Percentiles rank a stretch among this genome's conserved stretches.
phyloP scores from a whole-genome alignment of 305 asterid species.

The Coffea humblotiana region DNA sequence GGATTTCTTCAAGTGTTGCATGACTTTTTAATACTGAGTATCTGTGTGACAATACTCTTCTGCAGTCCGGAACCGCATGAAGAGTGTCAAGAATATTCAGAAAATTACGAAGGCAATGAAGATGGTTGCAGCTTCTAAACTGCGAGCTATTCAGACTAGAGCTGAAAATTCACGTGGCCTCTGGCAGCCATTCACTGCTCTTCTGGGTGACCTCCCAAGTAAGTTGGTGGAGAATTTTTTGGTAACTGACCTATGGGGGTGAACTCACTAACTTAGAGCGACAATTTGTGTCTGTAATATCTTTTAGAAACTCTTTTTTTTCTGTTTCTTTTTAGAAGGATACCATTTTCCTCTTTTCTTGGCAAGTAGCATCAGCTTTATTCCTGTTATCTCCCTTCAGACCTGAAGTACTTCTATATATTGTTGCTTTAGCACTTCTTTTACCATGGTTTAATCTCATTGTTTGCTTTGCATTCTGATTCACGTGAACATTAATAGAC shows the following conservation, averaged over 20 bases:
- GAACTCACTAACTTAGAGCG: neutral
- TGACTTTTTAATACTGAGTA: constrained; percentile 16
- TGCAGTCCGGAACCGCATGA: constrained; percentile 84
- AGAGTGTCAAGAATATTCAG: constrained; percentile 90
- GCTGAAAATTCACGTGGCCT: constrained; percentile 94
- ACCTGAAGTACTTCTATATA: neutral
- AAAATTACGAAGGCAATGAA: constrained; percentile 99
- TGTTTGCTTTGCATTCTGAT: neutral
- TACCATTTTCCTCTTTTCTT: neutral
- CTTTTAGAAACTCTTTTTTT: neutral
- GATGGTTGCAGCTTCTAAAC: constrained; percentile 99
- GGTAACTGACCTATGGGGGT: neutral
- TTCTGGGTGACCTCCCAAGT: constrained; percentile 94
- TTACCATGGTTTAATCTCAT: neutral
- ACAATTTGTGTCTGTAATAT: neutral
- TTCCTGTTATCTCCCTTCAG: neutral
- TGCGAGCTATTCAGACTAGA: constrained; percentile 81
- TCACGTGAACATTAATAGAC: neutral
- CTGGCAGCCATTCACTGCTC: constrained; percentile 99
- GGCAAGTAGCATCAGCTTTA: neutral
- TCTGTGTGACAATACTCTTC: constrained; percentile 16
- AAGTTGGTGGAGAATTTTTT: constrained; percentile 31
- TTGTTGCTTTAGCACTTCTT: neutral
- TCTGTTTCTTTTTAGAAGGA: neutral
- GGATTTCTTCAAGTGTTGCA: neutral